These are phyloP conservation scores for Apiospora marii DNA, from an alignment of 2,329 filamentous ascomycete genomes.

Conservation along the genomic window DNA sequence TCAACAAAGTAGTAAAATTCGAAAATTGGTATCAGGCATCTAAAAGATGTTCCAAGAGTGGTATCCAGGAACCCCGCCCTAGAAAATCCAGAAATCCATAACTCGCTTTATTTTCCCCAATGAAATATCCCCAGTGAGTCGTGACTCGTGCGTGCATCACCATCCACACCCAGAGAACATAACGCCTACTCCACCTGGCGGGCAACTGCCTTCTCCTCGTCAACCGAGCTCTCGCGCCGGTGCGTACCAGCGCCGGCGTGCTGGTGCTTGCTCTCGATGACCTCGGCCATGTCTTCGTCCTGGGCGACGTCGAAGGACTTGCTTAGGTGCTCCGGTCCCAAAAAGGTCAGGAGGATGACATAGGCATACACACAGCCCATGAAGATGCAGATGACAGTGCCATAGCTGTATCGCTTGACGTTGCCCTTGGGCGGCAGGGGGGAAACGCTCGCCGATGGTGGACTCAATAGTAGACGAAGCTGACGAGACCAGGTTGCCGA, in stretches of 20 bases:
- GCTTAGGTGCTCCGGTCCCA: conserved; percentile 65
- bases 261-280: conserved; percentile 47
- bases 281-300: conserved; percentile 57
- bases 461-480: conserved; percentile 79
- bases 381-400: conserved; percentile 88
- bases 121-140: neutral
- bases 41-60: neutral
- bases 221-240: conserved; percentile 31
- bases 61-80: neutral
- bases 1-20: neutral
- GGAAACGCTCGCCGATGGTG: conserved; percentile 77
- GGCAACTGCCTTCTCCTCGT: conserved; percentile 38
- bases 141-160: neutral
- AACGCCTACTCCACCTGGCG: conserved; percentile 30
- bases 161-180: neutral
- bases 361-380: conserved; percentile 82
- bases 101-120: neutral
- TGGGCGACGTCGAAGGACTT: conserved; percentile 59
- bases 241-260: conserved; percentile 35
- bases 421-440: conserved; percentile 67
- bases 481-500: conserved; percentile 77
- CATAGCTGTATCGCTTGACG: conserved; percentile 72
- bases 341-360: conserved; percentile 66
- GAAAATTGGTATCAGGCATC: neutral
- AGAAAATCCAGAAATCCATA: neutral